phyloP scores from a whole-genome alignment of 495 filamentous ascomycete species.

The Daldinia loculata region DNA sequence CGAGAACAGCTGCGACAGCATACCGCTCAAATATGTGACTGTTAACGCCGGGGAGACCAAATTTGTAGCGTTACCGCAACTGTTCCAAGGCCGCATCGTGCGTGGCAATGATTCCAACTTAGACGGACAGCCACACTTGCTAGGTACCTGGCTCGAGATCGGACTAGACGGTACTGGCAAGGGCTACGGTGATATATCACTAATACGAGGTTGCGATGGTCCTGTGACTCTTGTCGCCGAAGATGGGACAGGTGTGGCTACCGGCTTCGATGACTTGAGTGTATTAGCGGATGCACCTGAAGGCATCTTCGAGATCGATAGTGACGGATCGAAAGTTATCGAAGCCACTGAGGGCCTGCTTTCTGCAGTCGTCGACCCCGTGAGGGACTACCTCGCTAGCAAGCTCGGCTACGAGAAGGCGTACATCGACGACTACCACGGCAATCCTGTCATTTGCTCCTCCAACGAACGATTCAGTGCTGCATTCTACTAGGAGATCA shows the following conservation, averaged over 20 bases:
- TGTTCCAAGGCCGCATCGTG: conserved; percentile 40
- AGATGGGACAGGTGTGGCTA: conserved; percentile 13
- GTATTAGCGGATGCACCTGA: background rate
- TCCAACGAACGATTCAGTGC: conserved; percentile 37
- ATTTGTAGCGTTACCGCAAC: conserved; percentile 36
- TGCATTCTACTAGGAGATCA: conserved; percentile 22
- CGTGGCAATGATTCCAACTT: conserved; percentile 37
- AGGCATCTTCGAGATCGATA: background rate
- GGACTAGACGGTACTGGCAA: conserved; percentile 44
- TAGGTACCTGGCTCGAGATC: conserved; percentile 46
- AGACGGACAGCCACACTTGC: background rate
- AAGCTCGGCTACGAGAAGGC: conserved; percentile 31
- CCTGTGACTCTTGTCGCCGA: conserved; percentile 22
- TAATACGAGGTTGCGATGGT: conserved; percentile 44
- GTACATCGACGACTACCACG: conserved; percentile 44
- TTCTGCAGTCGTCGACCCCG: conserved; percentile 9
- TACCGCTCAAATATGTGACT: conserved; percentile 39
- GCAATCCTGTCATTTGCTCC: conserved; percentile 42
- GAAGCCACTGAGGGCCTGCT: conserved; percentile 26
- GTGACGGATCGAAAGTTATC: background rate
- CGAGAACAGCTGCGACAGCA: conserved; percentile 42
- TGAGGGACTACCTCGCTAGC: conserved; percentile 25
- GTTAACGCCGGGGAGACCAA: conserved; percentile 22
- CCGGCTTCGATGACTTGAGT: background rate
- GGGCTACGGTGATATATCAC: conserved; percentile 43